phyloP scores from a whole-genome alignment of 495 filamentous ascomycete species.

The Lasiosphaeris hirsuta region DNA sequence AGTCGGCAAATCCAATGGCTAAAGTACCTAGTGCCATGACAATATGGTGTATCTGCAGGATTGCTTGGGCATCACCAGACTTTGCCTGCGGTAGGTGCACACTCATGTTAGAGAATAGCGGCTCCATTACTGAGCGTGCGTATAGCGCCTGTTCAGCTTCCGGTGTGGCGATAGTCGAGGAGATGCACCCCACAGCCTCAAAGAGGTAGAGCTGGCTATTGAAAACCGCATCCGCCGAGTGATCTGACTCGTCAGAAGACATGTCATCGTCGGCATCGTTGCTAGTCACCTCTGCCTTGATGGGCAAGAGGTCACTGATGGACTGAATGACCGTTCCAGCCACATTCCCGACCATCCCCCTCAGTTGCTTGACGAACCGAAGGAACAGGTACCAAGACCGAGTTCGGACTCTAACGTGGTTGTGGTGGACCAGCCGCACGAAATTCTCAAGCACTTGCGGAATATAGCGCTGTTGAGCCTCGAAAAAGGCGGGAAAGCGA shows the following conservation, averaged over 20 bases:
- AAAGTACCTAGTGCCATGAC: constrained; percentile 94
- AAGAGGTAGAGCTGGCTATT: constrained; percentile 88
- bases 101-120: constrained; percentile 82
- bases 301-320: constrained; percentile 81
- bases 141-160: constrained; percentile 80
- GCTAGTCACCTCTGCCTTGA: constrained; percentile 79
- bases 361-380: constrained; percentile 84
- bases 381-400: constrained; percentile 97
- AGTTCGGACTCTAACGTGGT: constrained; percentile 75
- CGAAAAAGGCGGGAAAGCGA: constrained; percentile 90
- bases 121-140: constrained; percentile 78
- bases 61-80: constrained; percentile 71
- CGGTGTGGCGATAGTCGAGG: constrained; percentile 70
- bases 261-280: constrained; percentile 83
- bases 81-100: constrained; percentile 70
- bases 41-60: constrained; percentile 89
- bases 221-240: constrained; percentile 84
- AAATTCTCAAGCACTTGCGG: constrained; percentile 88
- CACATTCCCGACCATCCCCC: constrained; percentile 78
- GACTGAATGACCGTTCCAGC: constrained; percentile 86
- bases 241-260: constrained; percentile 86
- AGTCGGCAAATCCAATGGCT: constrained; percentile 86
- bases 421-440: constrained; percentile 82
- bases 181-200: constrained; percentile 88
- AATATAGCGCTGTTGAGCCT: constrained; percentile 71